Evolutionary conservation across 2,329 filamentous ascomycete species (phyloP).

Genomic region (Elsinoe necatrix): DNA sequence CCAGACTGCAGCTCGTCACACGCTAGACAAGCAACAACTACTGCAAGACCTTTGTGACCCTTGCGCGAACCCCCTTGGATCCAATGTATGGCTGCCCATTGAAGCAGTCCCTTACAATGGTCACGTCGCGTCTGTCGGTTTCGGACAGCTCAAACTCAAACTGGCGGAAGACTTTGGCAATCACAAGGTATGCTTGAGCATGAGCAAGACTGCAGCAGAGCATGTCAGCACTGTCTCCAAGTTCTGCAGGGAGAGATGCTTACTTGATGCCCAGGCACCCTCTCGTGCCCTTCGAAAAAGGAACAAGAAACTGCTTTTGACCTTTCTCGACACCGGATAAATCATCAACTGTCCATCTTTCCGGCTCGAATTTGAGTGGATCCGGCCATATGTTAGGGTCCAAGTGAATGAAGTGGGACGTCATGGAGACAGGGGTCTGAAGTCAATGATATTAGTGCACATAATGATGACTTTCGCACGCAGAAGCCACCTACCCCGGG

Average conservation of each 20-base stretch:
- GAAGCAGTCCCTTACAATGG: conserved; percentile 16
- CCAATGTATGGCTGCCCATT: conserved; percentile 21
- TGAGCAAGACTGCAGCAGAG: conserved; percentile 29
- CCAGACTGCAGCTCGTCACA: too few relatives aligned
- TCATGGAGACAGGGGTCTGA: conserved; percentile 25
- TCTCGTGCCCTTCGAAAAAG: conserved; percentile 13
- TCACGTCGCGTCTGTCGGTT: conserved; percentile 18
- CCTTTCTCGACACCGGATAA: conserved; percentile 29
- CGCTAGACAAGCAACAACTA: neutral
- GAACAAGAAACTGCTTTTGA: conserved; percentile 20
- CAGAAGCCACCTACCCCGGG: conserved; percentile 9
- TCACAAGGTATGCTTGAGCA: conserved; percentile 28
- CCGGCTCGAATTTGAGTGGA: conserved; percentile 30
- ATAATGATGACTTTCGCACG: too few relatives aligned
- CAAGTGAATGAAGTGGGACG: conserved; percentile 24
- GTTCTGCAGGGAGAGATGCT: neutral
- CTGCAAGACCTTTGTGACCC: conserved; percentile 16
- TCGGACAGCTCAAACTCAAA: conserved; percentile 27
- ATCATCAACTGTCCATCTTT: conserved; percentile 27
- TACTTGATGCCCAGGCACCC: conserved; percentile 11
- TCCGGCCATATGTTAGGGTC: conserved; percentile 27
- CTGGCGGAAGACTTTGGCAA: conserved; percentile 26
- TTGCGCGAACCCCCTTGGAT: conserved; percentile 21
- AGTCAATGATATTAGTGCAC: neutral
- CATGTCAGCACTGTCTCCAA: conserved; percentile 20